Percentiles rank a stretch among this genome's conserved stretches.
These are phyloP conservation scores for Coemansia reversa DNA, from an alignment of 192 early-diverging fungal genomes.

Conservation along the genomic window DNA sequence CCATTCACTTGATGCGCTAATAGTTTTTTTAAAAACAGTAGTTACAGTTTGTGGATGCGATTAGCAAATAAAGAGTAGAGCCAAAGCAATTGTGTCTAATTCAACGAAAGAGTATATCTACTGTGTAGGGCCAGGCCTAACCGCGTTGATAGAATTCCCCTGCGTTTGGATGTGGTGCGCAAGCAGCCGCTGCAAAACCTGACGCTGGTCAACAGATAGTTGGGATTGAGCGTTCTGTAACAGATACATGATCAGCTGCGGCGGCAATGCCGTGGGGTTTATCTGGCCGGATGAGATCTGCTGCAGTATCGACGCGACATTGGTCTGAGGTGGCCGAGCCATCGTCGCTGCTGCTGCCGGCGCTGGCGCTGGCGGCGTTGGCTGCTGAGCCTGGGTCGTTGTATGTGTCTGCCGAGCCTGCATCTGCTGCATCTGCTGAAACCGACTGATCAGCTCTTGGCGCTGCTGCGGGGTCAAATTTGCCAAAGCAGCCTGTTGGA, in stretches of 20 bases:
- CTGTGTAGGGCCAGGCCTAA: constrained; percentile 21
- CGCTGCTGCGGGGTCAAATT: constrained; percentile 34
- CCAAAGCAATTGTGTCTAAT: not conserved
- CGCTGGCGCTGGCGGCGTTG: constrained; percentile 14
- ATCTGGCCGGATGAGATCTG: constrained; percentile 38
- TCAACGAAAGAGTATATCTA: constrained; percentile 7
- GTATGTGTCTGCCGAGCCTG: constrained; percentile 13
- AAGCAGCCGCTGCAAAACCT: constrained; percentile 24
- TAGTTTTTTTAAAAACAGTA: too few species aligned
- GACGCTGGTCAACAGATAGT: constrained; percentile 24
- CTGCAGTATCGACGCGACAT: constrained; percentile 28
- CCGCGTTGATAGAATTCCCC: not conserved
- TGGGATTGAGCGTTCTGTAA: constrained; percentile 31
- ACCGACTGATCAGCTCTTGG: constrained; percentile 18
- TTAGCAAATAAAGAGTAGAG: not conserved
- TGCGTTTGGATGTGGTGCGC: constrained; percentile 22
- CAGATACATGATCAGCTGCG: constrained; percentile 24
- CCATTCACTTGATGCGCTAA: too few species aligned
- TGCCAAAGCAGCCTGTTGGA: constrained; percentile 19
- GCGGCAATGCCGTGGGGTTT: constrained; percentile 22
- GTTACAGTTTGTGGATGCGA: not conserved
- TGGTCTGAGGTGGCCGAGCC: constrained; percentile 27
- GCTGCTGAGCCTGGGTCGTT: not conserved
- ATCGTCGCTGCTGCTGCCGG: constrained; percentile 19
- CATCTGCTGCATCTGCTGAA: constrained; percentile 35